phyloP scores from a whole-genome alignment of 345 rosid genomes.

The sweet orange (Citrus sinensis) region DVS_A1.0 CM039169.1:32605001-32605500 shows the following conservation, averaged over 20 bases:
- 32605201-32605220: background rate
- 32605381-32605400: background rate
- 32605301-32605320: background rate
- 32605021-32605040: too few species aligned
- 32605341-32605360: background rate
- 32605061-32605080: background rate
- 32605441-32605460: background rate
- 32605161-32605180: too few species aligned
- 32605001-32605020: too few species aligned
- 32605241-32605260: background rate
- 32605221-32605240: background rate
- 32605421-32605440: background rate
- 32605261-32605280: background rate
- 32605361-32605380: conserved; percentile 1
- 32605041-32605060: too few species aligned
- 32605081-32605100: background rate
- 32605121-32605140: background rate
- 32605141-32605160: too few species aligned
- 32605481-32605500: background rate
- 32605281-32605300: conserved; percentile 1
- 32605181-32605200: background rate
- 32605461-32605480: background rate
- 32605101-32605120: background rate
- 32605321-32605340: background rate
- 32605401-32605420: conserved; percentile 11